These are phyloP conservation scores for Kazachstania psychrophila DNA, from an alignment of 805 yeast genomes.

Conservation along the genomic window DNA sequence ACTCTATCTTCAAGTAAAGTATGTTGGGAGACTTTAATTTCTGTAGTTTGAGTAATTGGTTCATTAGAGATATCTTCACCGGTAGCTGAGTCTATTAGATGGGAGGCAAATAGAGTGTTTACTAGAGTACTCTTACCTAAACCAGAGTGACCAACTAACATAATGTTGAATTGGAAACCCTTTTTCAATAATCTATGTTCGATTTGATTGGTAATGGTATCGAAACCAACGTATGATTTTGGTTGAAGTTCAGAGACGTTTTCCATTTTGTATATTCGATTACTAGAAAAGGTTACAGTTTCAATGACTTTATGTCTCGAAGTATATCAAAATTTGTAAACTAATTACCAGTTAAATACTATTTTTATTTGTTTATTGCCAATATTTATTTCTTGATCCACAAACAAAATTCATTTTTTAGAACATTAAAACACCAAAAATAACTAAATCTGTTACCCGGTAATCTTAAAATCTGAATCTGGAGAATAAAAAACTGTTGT, in stretches of 20 bases:
- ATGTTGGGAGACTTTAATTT: constrained; percentile 64
- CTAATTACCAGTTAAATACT: too few relatives aligned
- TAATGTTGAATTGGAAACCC: constrained; percentile 89
- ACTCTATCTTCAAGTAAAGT: constrained; percentile 79
- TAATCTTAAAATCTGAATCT: too few relatives aligned
- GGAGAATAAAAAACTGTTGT: too few relatives aligned
- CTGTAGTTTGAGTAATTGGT: constrained; percentile 79
- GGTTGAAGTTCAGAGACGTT: constrained; percentile 39
- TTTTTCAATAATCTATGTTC: constrained; percentile 84
- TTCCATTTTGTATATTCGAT: too few relatives aligned
- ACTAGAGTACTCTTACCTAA: constrained; percentile 88
- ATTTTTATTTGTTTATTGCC: too few relatives aligned
- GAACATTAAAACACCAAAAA: too few relatives aligned
- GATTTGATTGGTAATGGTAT: constrained; percentile 90
- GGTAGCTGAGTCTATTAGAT: constrained; percentile 51
- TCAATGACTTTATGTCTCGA: too few relatives aligned
- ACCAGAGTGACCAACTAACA: constrained; percentile 92
- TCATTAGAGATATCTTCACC: constrained; percentile 63
- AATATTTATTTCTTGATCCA: too few relatives aligned
- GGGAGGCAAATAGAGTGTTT: constrained; percentile 83
- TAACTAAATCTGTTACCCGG: too few relatives aligned
- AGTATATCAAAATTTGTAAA: too few relatives aligned
- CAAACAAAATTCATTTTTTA: too few relatives aligned
- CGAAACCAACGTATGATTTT: constrained; percentile 84
- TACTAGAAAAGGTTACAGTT: too few relatives aligned